These are phyloP conservation scores for Aspergillus spinulosporus DNA, from an alignment of 2,329 filamentous ascomycete genomes.

Conservation along the genomic window DNA sequence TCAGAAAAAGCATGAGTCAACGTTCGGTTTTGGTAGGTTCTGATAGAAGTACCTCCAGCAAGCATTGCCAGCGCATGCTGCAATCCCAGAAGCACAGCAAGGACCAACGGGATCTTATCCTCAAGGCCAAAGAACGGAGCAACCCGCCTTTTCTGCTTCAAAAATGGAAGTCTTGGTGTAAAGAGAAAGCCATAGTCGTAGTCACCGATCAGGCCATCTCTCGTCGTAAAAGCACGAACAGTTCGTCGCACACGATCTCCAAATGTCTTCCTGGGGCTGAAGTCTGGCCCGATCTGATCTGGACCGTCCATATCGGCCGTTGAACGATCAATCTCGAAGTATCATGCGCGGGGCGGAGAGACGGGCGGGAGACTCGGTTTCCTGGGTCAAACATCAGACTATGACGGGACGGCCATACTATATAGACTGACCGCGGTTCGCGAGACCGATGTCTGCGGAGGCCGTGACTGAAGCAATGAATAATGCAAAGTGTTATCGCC, in stretches of 20 bases:
- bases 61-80: constrained; percentile 71
- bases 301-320: constrained; percentile 34
- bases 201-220: constrained; percentile 73
- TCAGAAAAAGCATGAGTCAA: constrained; percentile 19
- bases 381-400: background rate
- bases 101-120: constrained; percentile 65
- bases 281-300: constrained; percentile 47
- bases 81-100: constrained; percentile 66
- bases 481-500: constrained; percentile 23
- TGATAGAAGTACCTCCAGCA: constrained; percentile 44
- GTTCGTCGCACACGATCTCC: constrained; percentile 37
- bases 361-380: constrained; percentile 1
- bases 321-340: background rate
- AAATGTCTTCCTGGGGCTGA: constrained; percentile 37
- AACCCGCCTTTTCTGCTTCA: constrained; percentile 61
- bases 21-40: no score
- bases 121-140: constrained; percentile 71
- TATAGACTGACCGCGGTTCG: background rate
- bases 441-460: background rate
- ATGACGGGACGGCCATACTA: constrained; percentile 1
- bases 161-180: constrained; percentile 76
- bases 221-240: constrained; percentile 47
- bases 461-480: constrained; percentile 22
- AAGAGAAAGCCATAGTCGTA: constrained; percentile 94
- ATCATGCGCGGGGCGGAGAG: background rate